Conservation (phyloP, 2,329 filamentous ascomycete species). For the Alternaria incomplexa region DNA sequence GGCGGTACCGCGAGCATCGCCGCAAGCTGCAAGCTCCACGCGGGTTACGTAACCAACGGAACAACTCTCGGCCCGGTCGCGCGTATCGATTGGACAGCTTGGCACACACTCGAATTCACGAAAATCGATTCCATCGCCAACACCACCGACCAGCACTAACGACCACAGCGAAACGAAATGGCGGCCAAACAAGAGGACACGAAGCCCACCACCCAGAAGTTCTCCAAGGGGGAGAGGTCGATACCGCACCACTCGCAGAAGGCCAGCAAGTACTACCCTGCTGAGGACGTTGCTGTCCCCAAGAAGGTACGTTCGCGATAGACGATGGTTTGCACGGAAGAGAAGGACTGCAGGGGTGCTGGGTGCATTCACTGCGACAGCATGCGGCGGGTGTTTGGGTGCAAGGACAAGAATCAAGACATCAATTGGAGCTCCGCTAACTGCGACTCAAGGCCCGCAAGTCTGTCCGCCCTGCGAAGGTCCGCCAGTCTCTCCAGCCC, state of each 20-base stretch:
- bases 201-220: constrained; percentile 77
- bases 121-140: constrained; percentile 19
- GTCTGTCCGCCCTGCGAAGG: constrained; percentile 83
- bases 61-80: constrained; percentile 14
- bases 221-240: constrained; percentile 94
- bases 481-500: constrained; percentile 87
- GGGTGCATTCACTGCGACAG: constrained; percentile 3
- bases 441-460: constrained; percentile 79
- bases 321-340: constrained; percentile 19
- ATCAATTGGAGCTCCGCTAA: constrained; percentile 33
- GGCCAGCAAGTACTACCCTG: constrained; percentile 99
- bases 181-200: constrained; percentile 56
- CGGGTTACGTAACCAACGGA: constrained; percentile 12
- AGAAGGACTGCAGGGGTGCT: constrained; percentile 17
- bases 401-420: neutral
- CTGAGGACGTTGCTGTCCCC: constrained; percentile 84
- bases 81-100: constrained; percentile 20
- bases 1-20: neutral
- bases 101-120: constrained; percentile 19
- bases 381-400: constrained; percentile 7
- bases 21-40: constrained; percentile 12
- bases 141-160: constrained; percentile 31
- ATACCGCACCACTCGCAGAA: constrained; percentile 87
- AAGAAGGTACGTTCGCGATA: constrained; percentile 82
- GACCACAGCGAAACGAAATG: constrained; percentile 67